Conservation (phyloP, 1,139 yeast species). For the Magnusiomyces suaveolens region DNA sequence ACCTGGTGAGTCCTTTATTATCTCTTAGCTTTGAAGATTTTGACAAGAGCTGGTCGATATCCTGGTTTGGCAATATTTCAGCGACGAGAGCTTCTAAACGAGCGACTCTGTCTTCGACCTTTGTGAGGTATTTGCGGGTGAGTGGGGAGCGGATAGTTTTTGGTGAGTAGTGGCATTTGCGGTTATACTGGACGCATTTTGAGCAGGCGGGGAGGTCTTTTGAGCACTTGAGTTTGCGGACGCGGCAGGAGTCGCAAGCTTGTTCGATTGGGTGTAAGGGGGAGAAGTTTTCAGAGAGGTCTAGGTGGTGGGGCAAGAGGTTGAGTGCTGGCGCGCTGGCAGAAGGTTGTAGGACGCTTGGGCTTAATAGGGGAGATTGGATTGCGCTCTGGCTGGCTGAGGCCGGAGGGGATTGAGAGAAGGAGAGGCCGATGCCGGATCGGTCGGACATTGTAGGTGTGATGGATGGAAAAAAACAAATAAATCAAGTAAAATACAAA, state of each 20-base stretch:
- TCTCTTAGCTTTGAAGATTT: not conserved
- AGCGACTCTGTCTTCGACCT: conserved; percentile 56
- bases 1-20: not conserved
- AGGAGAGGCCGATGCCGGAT: not conserved
- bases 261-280: not conserved
- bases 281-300: conserved; percentile 15
- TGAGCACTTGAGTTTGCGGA: conserved; percentile 47
- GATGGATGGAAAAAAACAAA: not conserved
- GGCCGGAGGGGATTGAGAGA: conserved; percentile 7
- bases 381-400: conserved; percentile 8
- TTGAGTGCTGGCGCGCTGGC: conserved; percentile 20
- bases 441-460: not conserved
- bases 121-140: conserved; percentile 60
- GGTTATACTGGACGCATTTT: conserved; percentile 61
- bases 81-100: conserved; percentile 46
- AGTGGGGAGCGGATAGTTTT: conserved; percentile 68
- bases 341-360: conserved; percentile 9
- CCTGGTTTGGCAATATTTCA: conserved; percentile 37
- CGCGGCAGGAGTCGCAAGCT: conserved; percentile 41
- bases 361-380: not conserved
- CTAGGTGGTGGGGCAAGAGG: not conserved
- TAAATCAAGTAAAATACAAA: not conserved
- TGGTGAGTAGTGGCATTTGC: conserved; percentile 74
- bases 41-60: conserved; percentile 34
- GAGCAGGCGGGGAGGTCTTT: conserved; percentile 66